Evolutionary conservation across 2,329 filamentous ascomycete genomes (phyloP), one percentile per base, ranked within the genome.

Genomic region (Parasarocladium wereldwijsianum): DNA sequence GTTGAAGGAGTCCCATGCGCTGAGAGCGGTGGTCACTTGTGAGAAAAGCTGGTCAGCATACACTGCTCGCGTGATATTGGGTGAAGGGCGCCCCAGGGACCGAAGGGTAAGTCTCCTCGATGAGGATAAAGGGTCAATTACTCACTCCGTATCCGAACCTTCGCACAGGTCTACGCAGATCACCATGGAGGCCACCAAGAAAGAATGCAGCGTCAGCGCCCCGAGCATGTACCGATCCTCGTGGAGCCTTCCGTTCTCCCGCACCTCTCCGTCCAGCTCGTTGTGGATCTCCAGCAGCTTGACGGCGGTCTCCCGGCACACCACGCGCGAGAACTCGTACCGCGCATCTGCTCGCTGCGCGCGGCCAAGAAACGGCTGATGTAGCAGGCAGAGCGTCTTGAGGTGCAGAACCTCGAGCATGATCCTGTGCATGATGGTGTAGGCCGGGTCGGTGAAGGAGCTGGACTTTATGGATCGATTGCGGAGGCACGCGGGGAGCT

Each of bases 131-230:
- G n/a, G n/a, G n/a, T n/a, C n/a, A n/a, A n/a, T n/a, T n/a, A n/a
- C n/a, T n/a, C n/a, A n/a, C n/a, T n/a, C n/a, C n/a, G n/a, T n/a
- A n/a, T n/a, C n/a, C n/a, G n/a, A n/a, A n/a, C n/a, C 13, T 36
- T 60, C 57, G 15, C 49, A 52, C 9, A 64, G 44, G 36, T 66
- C 62, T 3, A 74, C 44, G 33, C 65, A 74, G 5, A 74, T 40
- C 23, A 74, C 62, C 64, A 72, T 74, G 9, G 66, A 60, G 0
- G 69, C 69, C 12, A 73, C 57, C 16, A 74, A 46, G 35, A 70
- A 74, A 38, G 73, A 65, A 19, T 70, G 64, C 14, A 64, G 49
- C 5, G 62, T 63, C 25, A 73, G 43, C 3, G 59, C 61, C 4
- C 60, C 60, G 6, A 71, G 43, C 50, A 73, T 64, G 46, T 63